Conservation (phyloP, 1,284 basidiomycete species). For the Puccinia triticina region DNA sequence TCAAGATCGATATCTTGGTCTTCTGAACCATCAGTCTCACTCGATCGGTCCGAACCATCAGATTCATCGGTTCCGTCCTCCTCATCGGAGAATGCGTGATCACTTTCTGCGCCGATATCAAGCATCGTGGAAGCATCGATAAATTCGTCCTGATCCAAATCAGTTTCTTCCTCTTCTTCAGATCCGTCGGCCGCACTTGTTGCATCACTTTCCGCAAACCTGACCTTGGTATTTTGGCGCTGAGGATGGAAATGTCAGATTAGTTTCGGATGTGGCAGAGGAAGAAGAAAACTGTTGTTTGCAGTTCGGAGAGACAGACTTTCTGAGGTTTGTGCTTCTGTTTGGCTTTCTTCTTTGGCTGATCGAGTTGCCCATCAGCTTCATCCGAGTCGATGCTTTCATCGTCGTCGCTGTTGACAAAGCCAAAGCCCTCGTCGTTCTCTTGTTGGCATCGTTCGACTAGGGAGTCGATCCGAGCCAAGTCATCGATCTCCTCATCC, state of each 20-base stretch:
- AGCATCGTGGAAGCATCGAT: conserved; percentile 50
- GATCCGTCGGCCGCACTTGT: conserved; percentile 7
- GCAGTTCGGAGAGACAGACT: too few species aligned
- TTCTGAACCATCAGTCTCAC: background rate
- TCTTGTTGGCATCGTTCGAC: conserved; percentile 25
- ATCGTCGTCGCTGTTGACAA: conserved; percentile 46
- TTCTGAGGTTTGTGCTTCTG: conserved; percentile 16
- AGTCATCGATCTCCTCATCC: conserved; percentile 11
- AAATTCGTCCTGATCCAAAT: conserved; percentile 16
- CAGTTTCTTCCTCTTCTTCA: conserved; percentile 21
- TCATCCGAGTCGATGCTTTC: conserved; percentile 47
- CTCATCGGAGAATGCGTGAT: conserved; percentile 39
- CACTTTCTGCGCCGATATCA: conserved; percentile 42
- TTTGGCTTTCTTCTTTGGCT: conserved; percentile 9
- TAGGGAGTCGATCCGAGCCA: conserved; percentile 4
- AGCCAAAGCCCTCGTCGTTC: conserved; percentile 34
- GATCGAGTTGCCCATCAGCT: conserved; percentile 27
- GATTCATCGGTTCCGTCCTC: background rate
- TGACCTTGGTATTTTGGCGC: background rate
- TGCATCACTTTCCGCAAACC: conserved; percentile 16
- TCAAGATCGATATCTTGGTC: conserved; percentile 31
- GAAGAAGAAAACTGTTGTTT: background rate
- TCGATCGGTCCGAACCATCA: conserved; percentile 3
- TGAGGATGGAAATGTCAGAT: background rate
- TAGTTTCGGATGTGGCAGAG: background rate